Evolutionary conservation across 208 protist species (phyloP), one percentile per base, ranked within the genome.

Genomic region (Leishmania lainsoni): DNA sequence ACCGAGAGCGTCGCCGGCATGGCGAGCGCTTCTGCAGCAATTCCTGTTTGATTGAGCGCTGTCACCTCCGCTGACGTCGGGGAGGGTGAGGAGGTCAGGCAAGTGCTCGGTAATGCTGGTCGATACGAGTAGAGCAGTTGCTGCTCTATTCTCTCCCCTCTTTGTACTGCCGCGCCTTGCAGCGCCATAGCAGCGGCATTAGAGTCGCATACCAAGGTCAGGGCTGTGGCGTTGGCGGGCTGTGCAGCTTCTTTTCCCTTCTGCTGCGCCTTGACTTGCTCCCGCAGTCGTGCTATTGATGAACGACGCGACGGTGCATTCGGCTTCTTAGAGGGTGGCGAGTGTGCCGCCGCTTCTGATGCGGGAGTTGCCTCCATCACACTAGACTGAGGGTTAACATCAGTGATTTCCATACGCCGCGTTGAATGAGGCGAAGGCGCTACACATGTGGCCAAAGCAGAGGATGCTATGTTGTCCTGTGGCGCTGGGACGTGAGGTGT

Each of bases 231-330:
- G 12, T 29, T 16, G 42, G 69, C 1, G n/a, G 42, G n/a, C 26
- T 54, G 26, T 14, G 22, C 20, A 51, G 20, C 39, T 29, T 52
- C 39, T 73, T 35, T 20, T 29, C 1, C 26, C 32, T 68, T 66
- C 32, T 69, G 80, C 35, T 65, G 56, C 22, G 22, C 8, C 48
- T 52, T 45, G 42, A 51, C 26, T 49, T 74, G 76, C 6, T 70
- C 29, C 9, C 70, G 81, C 32, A 84, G 76, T 1, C 81, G 81
- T 29, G 69, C 51, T 70, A 80, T 80, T 6, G 76, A 80, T n/a
- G 69, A n/a, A 48, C 56, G 81, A 29, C 81, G 81, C 32, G 69
- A 76, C 22, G 68, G 70, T 17, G 56, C 32, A 26, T 73, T 69
- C 39, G 72, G 58, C 70, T 81, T 80, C 2, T 75, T 66, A 51